Base-by-base conservation (phyloP, 345 rosid genomes). In the Eutrema yunnanense region DNA sequence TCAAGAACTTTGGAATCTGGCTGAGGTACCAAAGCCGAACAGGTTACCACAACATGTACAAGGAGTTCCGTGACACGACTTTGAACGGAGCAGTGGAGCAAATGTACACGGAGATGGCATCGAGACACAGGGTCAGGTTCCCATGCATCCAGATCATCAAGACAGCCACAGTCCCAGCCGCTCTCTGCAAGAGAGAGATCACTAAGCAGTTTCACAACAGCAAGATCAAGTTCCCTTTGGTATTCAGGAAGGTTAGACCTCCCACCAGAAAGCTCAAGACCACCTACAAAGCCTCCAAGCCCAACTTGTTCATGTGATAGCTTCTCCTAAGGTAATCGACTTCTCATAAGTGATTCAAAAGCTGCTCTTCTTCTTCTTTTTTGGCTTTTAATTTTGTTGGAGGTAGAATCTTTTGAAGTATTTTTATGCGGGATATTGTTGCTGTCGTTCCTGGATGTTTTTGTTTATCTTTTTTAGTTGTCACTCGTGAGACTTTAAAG, bases 101-200 rank as follows among this genome's bases (percentile, higher is more conserved):
- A 34, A 86, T 86, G 86, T 84, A 84, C 84, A 84, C 48, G 0
- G 86, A 86, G 76, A 84, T 86, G 90, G 88, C 90, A 1, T 86
- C 88, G 22, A 81, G 88, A 9, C 88, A 86, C 76, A 81, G 88
- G 38, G 88, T 84, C n/a, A 82, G 86, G 67, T 86, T 81, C 72
- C 90, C 87, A 3, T 86, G 86, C 69, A 86, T 84, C 13, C 87
- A 86, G 78, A 82, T 86, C 51, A 86, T 86, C 66, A 84, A 86
- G 80, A 86, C 86, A 5, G 85, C 86, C 0, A 86, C 86, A 0
- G 74, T 86, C 56, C 87, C 84, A 5, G 82, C 85, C 2, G 71
- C 74, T 2, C 76, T 82, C 10, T 79, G 82, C 70, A 82, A 82
- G 77, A 82, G 90, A 63, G 90, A 86, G 29, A 82, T 82, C 81